Conservation (phyloP, 2,329 filamentous ascomycete genomes). For the Torrubiella hemipterigena region DNA sequence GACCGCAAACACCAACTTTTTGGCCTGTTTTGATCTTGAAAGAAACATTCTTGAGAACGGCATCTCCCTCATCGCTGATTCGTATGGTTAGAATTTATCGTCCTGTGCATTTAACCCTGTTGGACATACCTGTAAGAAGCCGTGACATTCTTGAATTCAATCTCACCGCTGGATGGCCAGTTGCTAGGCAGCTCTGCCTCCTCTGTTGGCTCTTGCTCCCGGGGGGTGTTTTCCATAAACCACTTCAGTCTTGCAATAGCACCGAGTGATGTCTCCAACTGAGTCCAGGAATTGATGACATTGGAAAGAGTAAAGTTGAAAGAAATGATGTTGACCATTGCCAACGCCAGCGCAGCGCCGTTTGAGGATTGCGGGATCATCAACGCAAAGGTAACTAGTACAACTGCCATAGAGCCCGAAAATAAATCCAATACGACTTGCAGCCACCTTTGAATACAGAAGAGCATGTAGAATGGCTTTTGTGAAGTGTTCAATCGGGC, state of each 20-base stretch:
- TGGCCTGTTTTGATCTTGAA: constrained; percentile 20
- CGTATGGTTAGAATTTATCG: constrained; percentile 25
- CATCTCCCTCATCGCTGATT: constrained; percentile 10
- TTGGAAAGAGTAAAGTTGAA: background rate
- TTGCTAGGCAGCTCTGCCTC: constrained; percentile 4
- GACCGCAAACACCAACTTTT: constrained; percentile 31
- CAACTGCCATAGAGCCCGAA: constrained; percentile 33
- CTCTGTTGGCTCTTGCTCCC: constrained; percentile 11
- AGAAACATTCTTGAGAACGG: constrained; percentile 17
- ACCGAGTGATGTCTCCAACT: constrained; percentile 3
- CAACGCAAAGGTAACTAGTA: constrained; percentile 23
- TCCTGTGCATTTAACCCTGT: constrained; percentile 27
- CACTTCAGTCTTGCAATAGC: constrained; percentile 10
- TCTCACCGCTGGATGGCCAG: constrained; percentile 12
- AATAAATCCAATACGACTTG: constrained; percentile 37
- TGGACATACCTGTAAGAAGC: constrained; percentile 16
- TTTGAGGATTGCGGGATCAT: constrained; percentile 13
- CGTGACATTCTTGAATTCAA: constrained; percentile 13
- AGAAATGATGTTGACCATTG: background rate
- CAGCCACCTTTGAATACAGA: constrained; percentile 40
- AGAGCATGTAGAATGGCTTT: constrained; percentile 39
- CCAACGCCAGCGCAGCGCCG: background rate
- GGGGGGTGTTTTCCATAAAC: constrained; percentile 14
- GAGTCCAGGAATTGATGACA: constrained; percentile 2
- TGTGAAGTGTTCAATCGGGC: constrained; percentile 32